Evolutionary conservation across 1,284 basidiomycete species (phyloP).

Genomic region (Ustilago loliicola): DNA sequence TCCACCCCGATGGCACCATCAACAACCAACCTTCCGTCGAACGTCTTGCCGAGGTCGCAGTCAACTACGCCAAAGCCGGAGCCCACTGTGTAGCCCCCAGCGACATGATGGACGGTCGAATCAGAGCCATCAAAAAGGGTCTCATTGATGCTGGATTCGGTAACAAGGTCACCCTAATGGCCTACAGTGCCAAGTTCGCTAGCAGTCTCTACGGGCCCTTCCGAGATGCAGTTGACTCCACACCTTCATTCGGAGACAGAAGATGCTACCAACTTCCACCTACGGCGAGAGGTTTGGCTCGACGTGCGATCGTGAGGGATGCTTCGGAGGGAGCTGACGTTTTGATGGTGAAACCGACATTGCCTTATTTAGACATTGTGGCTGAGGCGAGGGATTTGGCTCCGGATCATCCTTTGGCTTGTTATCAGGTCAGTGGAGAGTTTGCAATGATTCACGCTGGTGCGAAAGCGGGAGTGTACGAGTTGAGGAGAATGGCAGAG

Average conservation of each 20-base stretch:
- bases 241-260: slow-evolving; percentile 91
- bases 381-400: slow-evolving; percentile 86
- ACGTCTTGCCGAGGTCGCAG: slow-evolving; percentile 90
- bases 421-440: slow-evolving; percentile 84
- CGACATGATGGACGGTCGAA: slow-evolving; percentile 99
- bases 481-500: slow-evolving; percentile 90
- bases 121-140: slow-evolving; percentile 87
- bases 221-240: slow-evolving; percentile 95
- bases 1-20: slow-evolving; percentile 81
- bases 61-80: slow-evolving; percentile 92
- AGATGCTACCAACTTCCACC: slow-evolving; percentile 98
- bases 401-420: slow-evolving; percentile 88
- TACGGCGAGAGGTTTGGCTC: slow-evolving; percentile 86
- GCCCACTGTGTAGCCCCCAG: slow-evolving; percentile 98
- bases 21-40: slow-evolving; percentile 74
- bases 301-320: slow-evolving; percentile 91
- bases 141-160: slow-evolving; percentile 85
- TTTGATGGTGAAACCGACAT: slow-evolving; percentile 97
- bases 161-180: slow-evolving; percentile 84
- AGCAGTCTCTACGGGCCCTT: slow-evolving; percentile 97
- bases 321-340: slow-evolving; percentile 95
- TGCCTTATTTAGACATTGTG: slow-evolving; percentile 97
- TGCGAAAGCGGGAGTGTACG: slow-evolving; percentile 91
- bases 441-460: slow-evolving; percentile 97
- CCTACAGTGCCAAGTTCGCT: slow-evolving; percentile 98